Evolutionary conservation across 805 yeast species (phyloP).

Genomic region (Metschnikowia lochheadii): DNA sequence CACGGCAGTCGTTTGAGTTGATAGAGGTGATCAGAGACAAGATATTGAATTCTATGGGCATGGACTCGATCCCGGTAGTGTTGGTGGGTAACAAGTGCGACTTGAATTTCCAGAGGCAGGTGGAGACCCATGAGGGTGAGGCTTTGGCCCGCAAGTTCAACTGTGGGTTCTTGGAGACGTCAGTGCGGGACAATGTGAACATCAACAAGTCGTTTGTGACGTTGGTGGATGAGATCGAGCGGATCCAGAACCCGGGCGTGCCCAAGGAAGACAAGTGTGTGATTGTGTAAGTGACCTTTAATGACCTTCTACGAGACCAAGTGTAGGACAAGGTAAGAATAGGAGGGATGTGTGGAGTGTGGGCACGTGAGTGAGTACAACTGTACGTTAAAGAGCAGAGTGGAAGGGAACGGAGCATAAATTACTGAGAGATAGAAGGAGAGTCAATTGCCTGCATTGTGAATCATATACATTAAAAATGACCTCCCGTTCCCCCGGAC

Average conservation of each 20-base stretch:
- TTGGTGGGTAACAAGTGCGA: constrained; percentile 25
- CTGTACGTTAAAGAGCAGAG: no score
- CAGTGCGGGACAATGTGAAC: constrained; percentile 45
- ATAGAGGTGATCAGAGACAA: constrained; percentile 76
- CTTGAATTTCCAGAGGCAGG: constrained; percentile 18
- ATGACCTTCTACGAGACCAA: neutral
- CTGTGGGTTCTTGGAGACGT: constrained; percentile 46
- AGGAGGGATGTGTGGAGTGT: no score
- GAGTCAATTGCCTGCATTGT: no score
- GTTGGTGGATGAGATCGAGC: constrained; percentile 57
- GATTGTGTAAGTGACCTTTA: constrained; percentile 30
- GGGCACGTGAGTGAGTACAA: no score
- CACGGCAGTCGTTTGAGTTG: constrained; percentile 72
- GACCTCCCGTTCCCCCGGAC: no score
- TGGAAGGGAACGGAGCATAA: no score
- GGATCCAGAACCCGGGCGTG: constrained; percentile 50
- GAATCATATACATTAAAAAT: no score
- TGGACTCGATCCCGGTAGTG: constrained; percentile 45
- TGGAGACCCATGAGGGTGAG: constrained; percentile 28
- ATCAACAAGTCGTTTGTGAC: constrained; percentile 53
- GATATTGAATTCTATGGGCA: constrained; percentile 63
- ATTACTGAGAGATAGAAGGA: no score
- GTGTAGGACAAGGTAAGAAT: neutral
- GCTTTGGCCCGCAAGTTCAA: constrained; percentile 41
- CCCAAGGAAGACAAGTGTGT: constrained; percentile 49